Percentiles rank a stretch among this genome's conserved stretches.
These are phyloP conservation scores for Coemansia asiatica DNA, from an alignment of 192 early-diverging fungal species.

Conservation along the genomic window DNA sequence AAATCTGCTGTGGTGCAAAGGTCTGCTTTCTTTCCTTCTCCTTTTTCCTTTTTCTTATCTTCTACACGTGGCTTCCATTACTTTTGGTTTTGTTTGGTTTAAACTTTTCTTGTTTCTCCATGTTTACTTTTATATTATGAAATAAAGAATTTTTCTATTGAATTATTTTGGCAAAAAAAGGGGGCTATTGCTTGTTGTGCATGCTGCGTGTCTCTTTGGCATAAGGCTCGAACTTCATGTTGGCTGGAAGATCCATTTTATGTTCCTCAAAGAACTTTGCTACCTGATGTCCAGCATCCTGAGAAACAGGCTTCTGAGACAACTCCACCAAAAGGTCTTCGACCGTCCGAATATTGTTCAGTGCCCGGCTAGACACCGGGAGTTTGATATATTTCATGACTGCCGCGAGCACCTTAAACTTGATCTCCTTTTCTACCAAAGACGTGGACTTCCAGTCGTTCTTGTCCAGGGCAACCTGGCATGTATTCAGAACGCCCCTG, in stretches of 20 bases:
- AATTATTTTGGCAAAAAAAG: too few relatives aligned
- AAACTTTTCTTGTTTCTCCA: background rate
- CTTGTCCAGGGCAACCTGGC: slow-evolving; percentile 17
- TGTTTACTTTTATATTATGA: background rate
- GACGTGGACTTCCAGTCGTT: slow-evolving; percentile 42
- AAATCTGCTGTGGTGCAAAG: too few relatives aligned
- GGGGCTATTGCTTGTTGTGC: slow-evolving; percentile 44
- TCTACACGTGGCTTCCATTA: slow-evolving; percentile 3
- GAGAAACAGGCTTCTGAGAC: slow-evolving; percentile 24
- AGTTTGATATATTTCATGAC: slow-evolving; percentile 36
- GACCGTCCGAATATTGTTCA: slow-evolving; percentile 46
- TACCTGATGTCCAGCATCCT: slow-evolving; percentile 46
- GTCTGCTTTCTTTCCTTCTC: background rate
- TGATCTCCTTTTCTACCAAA: slow-evolving; percentile 24
- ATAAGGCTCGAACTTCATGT: slow-evolving; percentile 56
- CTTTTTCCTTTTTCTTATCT: background rate
- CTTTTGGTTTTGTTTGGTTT: too few relatives aligned
- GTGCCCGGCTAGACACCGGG: slow-evolving; percentile 35
- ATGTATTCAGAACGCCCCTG: slow-evolving; percentile 7
- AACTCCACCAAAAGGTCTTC: slow-evolving; percentile 44
- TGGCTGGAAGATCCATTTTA: slow-evolving; percentile 29
- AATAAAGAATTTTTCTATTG: background rate
- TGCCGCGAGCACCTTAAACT: slow-evolving; percentile 43
- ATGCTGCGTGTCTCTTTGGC: slow-evolving; percentile 36
- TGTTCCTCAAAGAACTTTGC: slow-evolving; percentile 34